Evolutionary conservation across 1,284 basidiomycete genomes (phyloP).

Genomic region (Coniferiporia sulphurascens): DNA sequence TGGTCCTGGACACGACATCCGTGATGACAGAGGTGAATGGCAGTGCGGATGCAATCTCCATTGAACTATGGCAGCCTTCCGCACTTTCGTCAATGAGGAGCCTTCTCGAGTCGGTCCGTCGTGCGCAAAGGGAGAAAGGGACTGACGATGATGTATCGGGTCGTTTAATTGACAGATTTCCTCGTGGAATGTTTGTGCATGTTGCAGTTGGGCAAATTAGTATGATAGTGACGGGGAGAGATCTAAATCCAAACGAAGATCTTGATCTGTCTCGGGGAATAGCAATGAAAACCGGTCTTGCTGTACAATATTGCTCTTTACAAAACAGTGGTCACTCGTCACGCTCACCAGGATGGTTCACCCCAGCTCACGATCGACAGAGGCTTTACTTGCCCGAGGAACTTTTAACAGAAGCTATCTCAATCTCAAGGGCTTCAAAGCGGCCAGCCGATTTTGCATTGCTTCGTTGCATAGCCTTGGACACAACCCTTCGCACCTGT

Average conservation of each 20-base stretch:
- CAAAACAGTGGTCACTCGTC: slow-evolving; percentile 39
- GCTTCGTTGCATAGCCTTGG: slow-evolving; percentile 41
- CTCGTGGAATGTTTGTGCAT: slow-evolving; percentile 53
- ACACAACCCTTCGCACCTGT: slow-evolving; percentile 50
- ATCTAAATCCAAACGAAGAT: slow-evolving; percentile 69
- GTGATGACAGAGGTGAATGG: slow-evolving; percentile 46
- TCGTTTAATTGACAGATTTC: slow-evolving; percentile 39
- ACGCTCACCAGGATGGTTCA: slow-evolving; percentile 35
- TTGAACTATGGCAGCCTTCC: slow-evolving; percentile 71
- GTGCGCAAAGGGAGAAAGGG: slow-evolving; percentile 12
- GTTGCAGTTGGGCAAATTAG: slow-evolving; percentile 61
- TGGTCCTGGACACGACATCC: slow-evolving; percentile 48
- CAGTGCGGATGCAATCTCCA: slow-evolving; percentile 55
- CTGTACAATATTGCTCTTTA: slow-evolving; percentile 59
- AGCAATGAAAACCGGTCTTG: slow-evolving; percentile 54
- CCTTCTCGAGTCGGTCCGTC: slow-evolving; percentile 27
- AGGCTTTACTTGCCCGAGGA: slow-evolving; percentile 57
- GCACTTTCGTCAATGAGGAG: slow-evolving; percentile 52
- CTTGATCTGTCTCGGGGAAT: slow-evolving; percentile 69
- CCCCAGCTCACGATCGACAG: slow-evolving; percentile 42
- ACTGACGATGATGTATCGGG: slow-evolving; percentile 19
- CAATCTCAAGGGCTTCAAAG: slow-evolving; percentile 39
- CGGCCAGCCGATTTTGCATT: slow-evolving; percentile 33
- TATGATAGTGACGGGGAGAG: slow-evolving; percentile 67
- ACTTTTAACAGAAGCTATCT: slow-evolving; percentile 51